These are phyloP conservation scores for Neurospora sp. DNA, from an alignment of 495 filamentous ascomycete genomes.

Conservation along the genomic window DNA sequence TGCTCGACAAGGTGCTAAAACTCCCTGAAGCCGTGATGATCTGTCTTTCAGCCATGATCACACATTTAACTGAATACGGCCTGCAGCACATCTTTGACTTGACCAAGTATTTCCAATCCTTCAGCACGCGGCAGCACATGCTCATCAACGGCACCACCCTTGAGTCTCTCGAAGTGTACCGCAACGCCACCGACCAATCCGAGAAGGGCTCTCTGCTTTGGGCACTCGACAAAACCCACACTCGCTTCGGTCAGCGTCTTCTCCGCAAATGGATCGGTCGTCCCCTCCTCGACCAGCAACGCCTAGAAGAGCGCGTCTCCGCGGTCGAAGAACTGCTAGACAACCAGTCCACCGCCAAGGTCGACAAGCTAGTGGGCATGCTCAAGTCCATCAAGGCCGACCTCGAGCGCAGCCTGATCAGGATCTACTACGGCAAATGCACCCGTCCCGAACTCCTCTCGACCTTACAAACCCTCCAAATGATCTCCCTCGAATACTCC, in stretches of 20 bases:
- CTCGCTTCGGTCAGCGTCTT: slow-evolving; percentile 78
- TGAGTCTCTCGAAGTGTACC: slow-evolving; percentile 89
- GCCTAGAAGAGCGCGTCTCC: slow-evolving; percentile 71
- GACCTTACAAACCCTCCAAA: slow-evolving; percentile 75
- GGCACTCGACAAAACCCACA: slow-evolving; percentile 88
- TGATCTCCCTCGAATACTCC: slow-evolving; percentile 63
- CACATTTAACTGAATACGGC: slow-evolving; percentile 84
- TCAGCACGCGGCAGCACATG: slow-evolving; percentile 92
- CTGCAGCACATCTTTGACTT: slow-evolving; percentile 94
- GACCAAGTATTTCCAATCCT: slow-evolving; percentile 96
- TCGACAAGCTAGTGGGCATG: slow-evolving; percentile 63
- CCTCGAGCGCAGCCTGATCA: slow-evolving; percentile 82
- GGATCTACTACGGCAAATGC: slow-evolving; percentile 96
- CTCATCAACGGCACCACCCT: slow-evolving; percentile 91
- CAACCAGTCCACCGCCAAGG: slow-evolving; percentile 48
- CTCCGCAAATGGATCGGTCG: slow-evolving; percentile 93
- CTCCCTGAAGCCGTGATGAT: slow-evolving; percentile 80
- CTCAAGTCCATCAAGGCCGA: slow-evolving; percentile 67
- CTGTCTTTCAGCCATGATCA: slow-evolving; percentile 95
- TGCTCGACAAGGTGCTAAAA: slow-evolving; percentile 79
- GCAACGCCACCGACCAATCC: slow-evolving; percentile 82
- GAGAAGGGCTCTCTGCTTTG: slow-evolving; percentile 89
- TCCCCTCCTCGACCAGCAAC: slow-evolving; percentile 68
- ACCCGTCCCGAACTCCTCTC: slow-evolving; percentile 81
- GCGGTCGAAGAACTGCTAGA: slow-evolving; percentile 86